phyloP scores from a whole-genome alignment of 2,329 filamentous ascomycete species.

The Paraphoma sp. region DNA sequence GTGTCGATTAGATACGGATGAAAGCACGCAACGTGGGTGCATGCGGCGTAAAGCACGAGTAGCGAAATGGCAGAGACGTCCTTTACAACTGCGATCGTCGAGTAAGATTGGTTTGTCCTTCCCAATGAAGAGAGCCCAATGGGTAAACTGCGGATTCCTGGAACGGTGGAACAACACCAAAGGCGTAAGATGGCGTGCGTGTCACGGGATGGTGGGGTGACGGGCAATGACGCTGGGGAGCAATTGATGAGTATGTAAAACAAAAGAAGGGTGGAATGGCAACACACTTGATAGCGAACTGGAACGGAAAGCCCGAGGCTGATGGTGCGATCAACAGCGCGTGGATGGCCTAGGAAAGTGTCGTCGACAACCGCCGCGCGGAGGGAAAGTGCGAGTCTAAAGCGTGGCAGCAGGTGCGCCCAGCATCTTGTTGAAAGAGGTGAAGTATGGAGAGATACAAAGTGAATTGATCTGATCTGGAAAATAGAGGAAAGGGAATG shows the following conservation, averaged over 20 bases:
- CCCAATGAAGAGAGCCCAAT: slow-evolving; percentile 17
- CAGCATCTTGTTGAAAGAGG: slow-evolving; percentile 25
- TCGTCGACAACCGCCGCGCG: slow-evolving; percentile 19
- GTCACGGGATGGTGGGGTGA: slow-evolving; percentile 15
- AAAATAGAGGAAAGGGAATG: slow-evolving; percentile 22
- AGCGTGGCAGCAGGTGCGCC: slow-evolving; percentile 29
- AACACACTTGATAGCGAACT: slow-evolving; percentile 1
- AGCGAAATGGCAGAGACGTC: slow-evolving; percentile 3
- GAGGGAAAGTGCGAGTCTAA: slow-evolving; percentile 25
- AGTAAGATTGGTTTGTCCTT: slow-evolving; percentile 12
- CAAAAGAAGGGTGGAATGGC: slow-evolving; percentile 8
- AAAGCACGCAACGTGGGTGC: slow-evolving; percentile 36
- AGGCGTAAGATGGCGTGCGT: slow-evolving; percentile 19
- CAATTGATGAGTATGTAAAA: slow-evolving; percentile 21
- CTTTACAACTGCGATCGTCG: slow-evolving; percentile 9
- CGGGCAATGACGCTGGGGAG: slow-evolving; percentile 13
- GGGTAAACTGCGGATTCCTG: not conserved
- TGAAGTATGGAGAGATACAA: slow-evolving; percentile 5
- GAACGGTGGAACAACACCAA: slow-evolving; percentile 7
- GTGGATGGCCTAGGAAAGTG: slow-evolving; percentile 22
- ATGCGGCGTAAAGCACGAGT: slow-evolving; percentile 7
- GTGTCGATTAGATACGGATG: slow-evolving; percentile 21
- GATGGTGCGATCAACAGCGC: slow-evolving; percentile 34
- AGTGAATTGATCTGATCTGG: slow-evolving; percentile 17
- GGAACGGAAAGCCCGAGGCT: slow-evolving; percentile 4